A percentile compares a stretch with the other conserved stretches of the same genome.
These are phyloP conservation scores for Nothophaeocryptopus gaeumannii DNA, from an alignment of 2,329 filamentous ascomycete genomes.

Conservation along the genomic window DNA sequence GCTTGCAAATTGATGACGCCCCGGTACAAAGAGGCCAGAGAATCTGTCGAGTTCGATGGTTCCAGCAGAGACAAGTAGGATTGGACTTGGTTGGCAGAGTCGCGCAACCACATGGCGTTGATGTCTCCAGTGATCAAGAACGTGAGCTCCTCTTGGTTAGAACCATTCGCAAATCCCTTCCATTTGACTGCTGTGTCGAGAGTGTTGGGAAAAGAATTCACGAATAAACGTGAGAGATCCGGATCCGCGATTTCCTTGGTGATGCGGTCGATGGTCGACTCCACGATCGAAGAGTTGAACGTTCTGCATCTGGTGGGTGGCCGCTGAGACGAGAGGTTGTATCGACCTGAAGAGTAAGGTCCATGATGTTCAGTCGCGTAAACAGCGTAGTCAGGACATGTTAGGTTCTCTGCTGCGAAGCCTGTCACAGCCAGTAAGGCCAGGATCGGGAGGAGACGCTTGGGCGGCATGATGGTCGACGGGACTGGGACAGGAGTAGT, in stretches of 20 bases:
- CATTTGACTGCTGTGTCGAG: slow-evolving; percentile 70
- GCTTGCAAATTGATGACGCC: slow-evolving; percentile 71
- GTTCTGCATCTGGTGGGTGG: slow-evolving; percentile 46
- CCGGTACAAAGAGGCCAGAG: slow-evolving; percentile 65
- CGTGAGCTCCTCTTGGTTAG: slow-evolving; percentile 62
- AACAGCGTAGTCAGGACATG: slow-evolving; percentile 43
- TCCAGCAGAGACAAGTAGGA: slow-evolving; percentile 63
- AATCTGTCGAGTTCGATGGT: slow-evolving; percentile 53
- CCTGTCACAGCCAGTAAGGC: slow-evolving; percentile 2
- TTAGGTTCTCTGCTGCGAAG: slow-evolving; percentile 16
- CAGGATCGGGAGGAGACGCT: slow-evolving; percentile 9
- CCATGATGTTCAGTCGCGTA: slow-evolving; percentile 42
- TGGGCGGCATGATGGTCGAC: slow-evolving; percentile 9
- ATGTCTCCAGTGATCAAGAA: slow-evolving; percentile 60
- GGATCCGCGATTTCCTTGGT: slow-evolving; percentile 42
- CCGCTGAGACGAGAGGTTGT: slow-evolving; percentile 47
- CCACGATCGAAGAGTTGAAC: slow-evolving; percentile 45
- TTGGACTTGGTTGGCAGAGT: slow-evolving; percentile 67
- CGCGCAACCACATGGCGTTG: slow-evolving; percentile 55
- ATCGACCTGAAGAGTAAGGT: slow-evolving; percentile 44
- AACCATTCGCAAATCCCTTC: slow-evolving; percentile 53
- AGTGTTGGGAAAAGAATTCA: slow-evolving; percentile 72
- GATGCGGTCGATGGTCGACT: slow-evolving; percentile 38
- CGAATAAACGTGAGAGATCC: slow-evolving; percentile 68
- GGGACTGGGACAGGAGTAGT: not conserved